Percentiles rank a stretch among this genome's conserved stretches.
Evolutionary conservation across 225 moss, liverwort and hornwort species (phyloP).

Genomic region (Straminergon stramineum): DNA sequence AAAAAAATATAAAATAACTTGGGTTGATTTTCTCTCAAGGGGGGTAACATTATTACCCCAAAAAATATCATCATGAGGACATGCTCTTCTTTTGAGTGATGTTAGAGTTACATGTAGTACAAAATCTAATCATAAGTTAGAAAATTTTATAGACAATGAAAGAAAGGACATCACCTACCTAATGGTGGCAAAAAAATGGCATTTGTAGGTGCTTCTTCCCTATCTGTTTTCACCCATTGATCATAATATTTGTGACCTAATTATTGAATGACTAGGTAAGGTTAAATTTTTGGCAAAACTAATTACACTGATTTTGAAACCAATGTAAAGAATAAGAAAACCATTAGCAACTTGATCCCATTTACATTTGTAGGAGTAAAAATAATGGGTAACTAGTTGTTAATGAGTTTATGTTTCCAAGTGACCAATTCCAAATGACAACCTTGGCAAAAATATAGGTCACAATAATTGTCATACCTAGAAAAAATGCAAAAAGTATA

Average conservation of each 20-base stretch:
- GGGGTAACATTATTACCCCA: background rate
- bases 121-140: background rate
- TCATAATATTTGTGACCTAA: background rate
- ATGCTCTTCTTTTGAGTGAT: background rate
- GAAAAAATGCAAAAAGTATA: background rate
- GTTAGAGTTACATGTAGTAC: background rate
- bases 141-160: background rate
- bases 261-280: background rate
- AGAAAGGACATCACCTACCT: background rate
- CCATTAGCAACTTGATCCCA: background rate
- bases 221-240: background rate
- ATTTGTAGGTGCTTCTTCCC: accelerated
- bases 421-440: background rate
- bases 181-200: background rate
- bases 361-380: accelerated
- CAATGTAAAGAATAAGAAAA: accelerated
- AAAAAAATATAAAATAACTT: background rate
- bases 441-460: background rate
- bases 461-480: background rate
- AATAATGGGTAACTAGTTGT: background rate
- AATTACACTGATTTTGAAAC: background rate
- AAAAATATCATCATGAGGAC: background rate
- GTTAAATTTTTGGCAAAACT: background rate
- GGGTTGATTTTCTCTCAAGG: background rate
- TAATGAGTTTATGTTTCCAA: background rate